Evolutionary conservation across 306 rosid genomes (phyloP).

Genomic region (Corylus americana): DNA sequence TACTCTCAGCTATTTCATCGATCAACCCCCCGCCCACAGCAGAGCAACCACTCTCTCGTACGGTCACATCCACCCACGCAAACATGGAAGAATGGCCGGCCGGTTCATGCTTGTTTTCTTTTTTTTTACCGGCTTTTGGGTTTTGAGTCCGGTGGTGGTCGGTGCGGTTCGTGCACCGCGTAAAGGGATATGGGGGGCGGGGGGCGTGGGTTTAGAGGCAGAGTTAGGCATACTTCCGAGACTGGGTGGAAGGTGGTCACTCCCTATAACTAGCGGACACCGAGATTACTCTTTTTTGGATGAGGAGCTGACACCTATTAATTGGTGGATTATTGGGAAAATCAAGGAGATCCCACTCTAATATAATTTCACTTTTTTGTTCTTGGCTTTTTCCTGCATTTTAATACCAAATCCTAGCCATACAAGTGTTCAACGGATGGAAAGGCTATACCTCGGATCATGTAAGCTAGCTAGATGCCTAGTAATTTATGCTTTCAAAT

Average conservation of each 20-base stretch:
- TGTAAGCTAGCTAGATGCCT: no score
- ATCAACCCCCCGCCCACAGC: conserved; percentile 25
- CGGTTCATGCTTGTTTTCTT: no score
- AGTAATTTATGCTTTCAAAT: no score
- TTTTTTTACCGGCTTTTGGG: not conserved
- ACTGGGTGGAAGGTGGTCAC: conserved; percentile 3
- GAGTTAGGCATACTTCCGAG: conserved; percentile 10
- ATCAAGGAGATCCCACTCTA: not conserved
- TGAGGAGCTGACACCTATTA: not conserved
- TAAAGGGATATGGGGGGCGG: not conserved
- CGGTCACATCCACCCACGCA: conserved; percentile 34
- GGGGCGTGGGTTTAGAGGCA: conserved; percentile 27
- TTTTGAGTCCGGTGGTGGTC: conserved; percentile 8
- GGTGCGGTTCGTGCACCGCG: conserved; percentile 31
- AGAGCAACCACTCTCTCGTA: conserved; percentile 23
- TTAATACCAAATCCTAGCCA: no score
- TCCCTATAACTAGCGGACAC: conserved; percentile 1
- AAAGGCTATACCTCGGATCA: no score
- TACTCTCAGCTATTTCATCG: conserved; percentile 10
- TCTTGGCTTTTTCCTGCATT: not conserved
- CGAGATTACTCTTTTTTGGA: not conserved
- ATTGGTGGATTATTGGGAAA: not conserved
- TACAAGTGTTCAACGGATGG: no score
- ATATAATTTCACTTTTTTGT: not conserved
- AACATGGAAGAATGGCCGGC: no score